These are phyloP conservation scores for Alternaria incomplexa DNA, from an alignment of 2,329 filamentous ascomycete genomes.

Conservation along the genomic window DNA sequence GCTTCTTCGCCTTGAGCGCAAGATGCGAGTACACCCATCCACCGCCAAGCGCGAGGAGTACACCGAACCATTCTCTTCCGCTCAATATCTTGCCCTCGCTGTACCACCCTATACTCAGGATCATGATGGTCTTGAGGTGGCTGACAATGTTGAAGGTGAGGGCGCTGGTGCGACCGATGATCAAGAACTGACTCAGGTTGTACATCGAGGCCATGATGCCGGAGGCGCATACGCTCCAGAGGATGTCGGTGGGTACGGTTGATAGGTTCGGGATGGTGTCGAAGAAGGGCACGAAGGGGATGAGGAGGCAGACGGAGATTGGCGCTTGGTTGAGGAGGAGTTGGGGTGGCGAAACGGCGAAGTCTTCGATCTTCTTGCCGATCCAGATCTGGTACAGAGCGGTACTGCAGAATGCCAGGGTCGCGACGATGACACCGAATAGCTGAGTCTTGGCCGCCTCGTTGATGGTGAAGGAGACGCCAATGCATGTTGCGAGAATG, in stretches of 20 bases:
- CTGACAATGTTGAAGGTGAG: constrained; percentile 50
- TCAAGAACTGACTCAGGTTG: constrained; percentile 52
- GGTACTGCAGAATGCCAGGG: constrained; percentile 53
- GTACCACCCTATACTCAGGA: constrained; percentile 55
- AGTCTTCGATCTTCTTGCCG: constrained; percentile 57
- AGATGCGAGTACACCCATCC: constrained; percentile 55
- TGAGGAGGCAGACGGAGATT: constrained; percentile 52
- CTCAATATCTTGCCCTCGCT: constrained; percentile 52
- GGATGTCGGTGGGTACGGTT: constrained; percentile 48
- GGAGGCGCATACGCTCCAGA: constrained; percentile 50
- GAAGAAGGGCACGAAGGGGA: constrained; percentile 53
- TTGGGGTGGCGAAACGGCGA: constrained; percentile 52
- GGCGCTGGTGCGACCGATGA: constrained; percentile 49
- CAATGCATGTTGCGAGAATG: constrained; percentile 52
- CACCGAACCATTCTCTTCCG: constrained; percentile 50
- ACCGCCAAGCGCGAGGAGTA: constrained; percentile 53
- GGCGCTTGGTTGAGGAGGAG: constrained; percentile 56
- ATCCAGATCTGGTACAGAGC: constrained; percentile 58
- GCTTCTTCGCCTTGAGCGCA: constrained; percentile 45
- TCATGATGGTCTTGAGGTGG: constrained; percentile 56
- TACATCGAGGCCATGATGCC: constrained; percentile 53
- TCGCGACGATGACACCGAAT: constrained; percentile 52
- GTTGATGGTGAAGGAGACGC: constrained; percentile 54
- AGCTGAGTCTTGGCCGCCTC: constrained; percentile 49
- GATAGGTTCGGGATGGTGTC: constrained; percentile 50